Conservation (phyloP, 176 grass and related monocot species). For the Triticum turgidum region DNA sequence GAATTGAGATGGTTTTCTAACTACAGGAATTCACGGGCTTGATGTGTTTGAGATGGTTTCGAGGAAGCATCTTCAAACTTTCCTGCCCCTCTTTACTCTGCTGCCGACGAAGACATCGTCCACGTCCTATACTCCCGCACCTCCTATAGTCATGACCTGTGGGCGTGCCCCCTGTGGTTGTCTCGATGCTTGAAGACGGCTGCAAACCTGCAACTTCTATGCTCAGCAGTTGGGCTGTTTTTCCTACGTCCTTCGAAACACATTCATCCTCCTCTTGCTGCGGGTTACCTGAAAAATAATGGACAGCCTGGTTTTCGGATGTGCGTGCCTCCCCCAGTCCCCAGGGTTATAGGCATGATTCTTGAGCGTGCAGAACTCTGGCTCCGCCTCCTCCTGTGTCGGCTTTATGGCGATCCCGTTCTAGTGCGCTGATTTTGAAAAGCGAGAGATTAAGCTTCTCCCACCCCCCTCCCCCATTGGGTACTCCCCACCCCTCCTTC, state of each 20-base stretch:
- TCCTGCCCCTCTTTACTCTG: not conserved
- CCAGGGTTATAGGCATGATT: not conserved
- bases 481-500: not conserved
- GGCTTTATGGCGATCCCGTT: not conserved
- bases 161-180: not conserved
- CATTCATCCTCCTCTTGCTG: not conserved
- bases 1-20: not conserved
- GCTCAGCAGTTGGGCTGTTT: not conserved
- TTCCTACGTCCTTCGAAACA: not conserved
- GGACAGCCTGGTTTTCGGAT: not conserved
- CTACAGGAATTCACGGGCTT: not conserved
- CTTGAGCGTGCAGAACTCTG: not conserved
- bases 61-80: not conserved
- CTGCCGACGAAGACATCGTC: not conserved
- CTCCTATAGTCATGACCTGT: not conserved
- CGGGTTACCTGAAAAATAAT: not conserved
- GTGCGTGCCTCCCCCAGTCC: not conserved
- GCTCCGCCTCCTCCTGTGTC: not conserved
- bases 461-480: not conserved
- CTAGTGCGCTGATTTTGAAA: not conserved
- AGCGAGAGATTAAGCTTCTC: not conserved
- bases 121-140: not conserved
- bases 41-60: not conserved
- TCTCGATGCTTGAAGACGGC: not conserved
- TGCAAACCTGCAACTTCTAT: not conserved